Evolutionary conservation across 169 alveolate genomes (phyloP).

Genomic region (Plasmodium falciparum): DNA sequence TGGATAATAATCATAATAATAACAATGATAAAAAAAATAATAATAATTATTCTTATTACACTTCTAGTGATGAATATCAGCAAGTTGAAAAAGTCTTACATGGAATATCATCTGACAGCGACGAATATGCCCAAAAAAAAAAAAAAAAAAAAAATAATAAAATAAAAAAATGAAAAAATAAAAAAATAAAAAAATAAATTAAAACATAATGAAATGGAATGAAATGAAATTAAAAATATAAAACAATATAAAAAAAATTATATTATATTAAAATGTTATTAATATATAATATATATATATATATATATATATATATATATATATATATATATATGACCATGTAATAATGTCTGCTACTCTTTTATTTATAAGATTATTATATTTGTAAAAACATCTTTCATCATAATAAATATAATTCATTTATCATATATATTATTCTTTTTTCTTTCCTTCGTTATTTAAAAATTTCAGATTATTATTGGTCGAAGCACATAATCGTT

Average conservation of each 20-base stretch:
- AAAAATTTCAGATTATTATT: constrained; percentile 38
- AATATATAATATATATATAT: background rate
- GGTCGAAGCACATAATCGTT: constrained; percentile 45
- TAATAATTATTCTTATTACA: background rate
- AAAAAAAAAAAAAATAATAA: background rate
- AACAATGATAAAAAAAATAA: background rate
- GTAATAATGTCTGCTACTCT: background rate
- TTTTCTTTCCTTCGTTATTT: constrained; percentile 17
- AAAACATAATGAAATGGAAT: background rate
- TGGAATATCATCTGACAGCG: constrained; percentile 17
- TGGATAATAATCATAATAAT: background rate
- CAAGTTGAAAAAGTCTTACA: constrained; percentile 56
- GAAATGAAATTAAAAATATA: constrained; percentile 1
- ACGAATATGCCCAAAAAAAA: background rate
- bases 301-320: background rate
- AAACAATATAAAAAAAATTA: constrained; percentile 1
- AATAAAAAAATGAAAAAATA: no score
- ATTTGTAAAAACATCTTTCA: background rate
- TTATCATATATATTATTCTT: background rate
- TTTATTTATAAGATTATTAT: background rate
- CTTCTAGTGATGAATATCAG: constrained; percentile 44
- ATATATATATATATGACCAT: background rate
- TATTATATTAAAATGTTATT: background rate
- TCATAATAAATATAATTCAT: background rate
- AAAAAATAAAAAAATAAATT: background rate